Evolutionary conservation across 768 basidiomycete genomes (phyloP).

Genomic region (Cubamyces sp.): DNA sequence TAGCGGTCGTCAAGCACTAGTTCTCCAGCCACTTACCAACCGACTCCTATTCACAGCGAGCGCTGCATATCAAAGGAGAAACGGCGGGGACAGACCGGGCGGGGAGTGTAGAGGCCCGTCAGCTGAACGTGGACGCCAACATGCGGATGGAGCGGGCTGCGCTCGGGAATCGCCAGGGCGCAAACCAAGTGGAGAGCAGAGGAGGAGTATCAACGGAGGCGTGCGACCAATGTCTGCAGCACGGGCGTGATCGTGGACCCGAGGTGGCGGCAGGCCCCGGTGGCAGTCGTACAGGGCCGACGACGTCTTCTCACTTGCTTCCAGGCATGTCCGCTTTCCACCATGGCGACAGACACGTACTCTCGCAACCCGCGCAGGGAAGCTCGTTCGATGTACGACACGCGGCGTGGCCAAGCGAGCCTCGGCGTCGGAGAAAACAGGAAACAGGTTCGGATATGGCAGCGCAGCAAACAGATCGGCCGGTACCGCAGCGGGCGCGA

Average conservation of each 20-base stretch:
- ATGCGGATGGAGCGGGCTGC: constrained; percentile 12
- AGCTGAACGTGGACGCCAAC: background rate
- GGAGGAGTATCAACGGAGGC: constrained; percentile 19
- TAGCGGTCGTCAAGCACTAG: constrained; percentile 4
- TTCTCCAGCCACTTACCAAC: no score
- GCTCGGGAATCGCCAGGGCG: constrained; percentile 8
- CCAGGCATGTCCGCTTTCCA: constrained; percentile 2
- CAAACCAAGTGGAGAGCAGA: constrained; percentile 16
- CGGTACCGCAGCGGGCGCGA: background rate
- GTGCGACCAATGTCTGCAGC: constrained; percentile 1
- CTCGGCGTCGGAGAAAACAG: background rate
- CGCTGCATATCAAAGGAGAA: background rate
- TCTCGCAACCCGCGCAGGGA: background rate
- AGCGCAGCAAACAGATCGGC: no score
- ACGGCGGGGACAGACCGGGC: background rate
- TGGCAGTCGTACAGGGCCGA: background rate
- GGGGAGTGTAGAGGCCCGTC: background rate
- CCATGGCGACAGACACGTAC: background rate
- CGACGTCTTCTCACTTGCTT: background rate
- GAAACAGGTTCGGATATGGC: no score
- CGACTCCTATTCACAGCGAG: background rate
- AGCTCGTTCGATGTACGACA: background rate
- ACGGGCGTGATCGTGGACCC: constrained; percentile 5
- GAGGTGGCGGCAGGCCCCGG: background rate
- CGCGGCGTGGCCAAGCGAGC: constrained; percentile 2